A percentile compares a stretch with the other conserved stretches of the same genome.
These are phyloP conservation scores for Populus pruinosa DNA, from an alignment of 345 rosid species.

Conservation along the genomic window DNA sequence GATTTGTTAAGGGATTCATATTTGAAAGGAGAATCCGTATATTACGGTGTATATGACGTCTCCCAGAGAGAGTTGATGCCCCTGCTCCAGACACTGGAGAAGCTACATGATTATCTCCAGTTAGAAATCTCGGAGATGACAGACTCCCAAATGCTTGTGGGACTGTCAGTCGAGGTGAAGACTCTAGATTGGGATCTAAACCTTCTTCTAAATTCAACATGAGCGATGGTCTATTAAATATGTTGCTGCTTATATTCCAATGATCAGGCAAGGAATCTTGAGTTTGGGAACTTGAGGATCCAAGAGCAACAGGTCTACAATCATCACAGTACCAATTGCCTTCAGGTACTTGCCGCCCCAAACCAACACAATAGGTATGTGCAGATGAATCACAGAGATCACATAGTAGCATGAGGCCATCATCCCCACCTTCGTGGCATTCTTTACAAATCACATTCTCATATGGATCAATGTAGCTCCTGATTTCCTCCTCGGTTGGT, in stretches of 20 bases:
- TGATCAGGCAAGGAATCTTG: slow-evolving; percentile 51
- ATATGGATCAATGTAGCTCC: slow-evolving; percentile 90
- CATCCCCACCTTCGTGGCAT: slow-evolving; percentile 95
- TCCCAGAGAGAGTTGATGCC: slow-evolving; percentile 69
- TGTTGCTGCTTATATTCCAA: slow-evolving; percentile 38
- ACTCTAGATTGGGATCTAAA: slow-evolving; percentile 40
- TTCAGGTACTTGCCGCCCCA: slow-evolving; percentile 88
- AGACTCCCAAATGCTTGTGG: slow-evolving; percentile 45
- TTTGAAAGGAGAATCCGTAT: slow-evolving; percentile 63
- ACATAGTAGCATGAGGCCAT: slow-evolving; percentile 93
- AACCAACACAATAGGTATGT: slow-evolving; percentile 96
- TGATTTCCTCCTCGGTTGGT: slow-evolving; percentile 94
- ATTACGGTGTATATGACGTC: slow-evolving; percentile 83
- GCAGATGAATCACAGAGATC: slow-evolving; percentile 98
- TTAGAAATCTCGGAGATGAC: slow-evolving; percentile 62
- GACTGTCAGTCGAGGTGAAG: slow-evolving; percentile 52
- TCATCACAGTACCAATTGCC: slow-evolving; percentile 99
- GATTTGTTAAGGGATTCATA: slow-evolving; percentile 21
- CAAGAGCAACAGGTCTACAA: slow-evolving; percentile 81
- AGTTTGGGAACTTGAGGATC: slow-evolving; percentile 60
- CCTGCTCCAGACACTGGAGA: slow-evolving; percentile 70
- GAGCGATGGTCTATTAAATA: slow-evolving; percentile 50
- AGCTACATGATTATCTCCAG: slow-evolving; percentile 45
- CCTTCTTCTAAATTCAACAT: slow-evolving; percentile 42
- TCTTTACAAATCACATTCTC: slow-evolving; percentile 91